These are phyloP conservation scores for Tritrichomonas foetus DNA, from an alignment of 208 protist species.

Conservation along the genomic window DNA sequence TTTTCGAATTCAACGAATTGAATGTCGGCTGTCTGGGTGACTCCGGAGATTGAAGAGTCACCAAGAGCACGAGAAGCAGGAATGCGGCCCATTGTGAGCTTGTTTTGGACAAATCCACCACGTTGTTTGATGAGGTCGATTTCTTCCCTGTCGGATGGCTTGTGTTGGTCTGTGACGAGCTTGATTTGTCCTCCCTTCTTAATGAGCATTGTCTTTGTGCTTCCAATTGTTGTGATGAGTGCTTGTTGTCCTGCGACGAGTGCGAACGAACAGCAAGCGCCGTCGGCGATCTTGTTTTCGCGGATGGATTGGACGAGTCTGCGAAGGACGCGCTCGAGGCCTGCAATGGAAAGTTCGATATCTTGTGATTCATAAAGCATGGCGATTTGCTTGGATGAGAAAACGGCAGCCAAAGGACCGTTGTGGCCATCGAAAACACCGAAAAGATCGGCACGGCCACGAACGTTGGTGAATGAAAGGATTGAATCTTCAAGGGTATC, in stretches of 20 bases:
- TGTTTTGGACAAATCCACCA: neutral
- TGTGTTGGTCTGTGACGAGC: neutral
- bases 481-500: neutral
- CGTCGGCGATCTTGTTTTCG: neutral
- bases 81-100: neutral
- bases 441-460: neutral
- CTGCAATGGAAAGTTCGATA: neutral
- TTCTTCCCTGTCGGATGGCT: neutral
- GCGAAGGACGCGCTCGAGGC: neutral
- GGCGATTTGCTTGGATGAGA: neutral
- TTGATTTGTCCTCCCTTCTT: neutral
- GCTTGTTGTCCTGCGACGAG: neutral
- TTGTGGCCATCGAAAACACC: neutral
- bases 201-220: neutral
- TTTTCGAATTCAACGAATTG: neutral
- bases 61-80: neutral
- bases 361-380: neutral
- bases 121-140: neutral
- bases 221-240: neutral
- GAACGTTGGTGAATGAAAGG: neutral
- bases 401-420: neutral
- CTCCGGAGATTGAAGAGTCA: neutral
- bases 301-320: neutral
- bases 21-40: neutral
- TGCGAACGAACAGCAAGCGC: neutral